phyloP scores from a whole-genome alignment of 805 yeast genomes.

The Nakazawaea ambrosiae region DNA sequence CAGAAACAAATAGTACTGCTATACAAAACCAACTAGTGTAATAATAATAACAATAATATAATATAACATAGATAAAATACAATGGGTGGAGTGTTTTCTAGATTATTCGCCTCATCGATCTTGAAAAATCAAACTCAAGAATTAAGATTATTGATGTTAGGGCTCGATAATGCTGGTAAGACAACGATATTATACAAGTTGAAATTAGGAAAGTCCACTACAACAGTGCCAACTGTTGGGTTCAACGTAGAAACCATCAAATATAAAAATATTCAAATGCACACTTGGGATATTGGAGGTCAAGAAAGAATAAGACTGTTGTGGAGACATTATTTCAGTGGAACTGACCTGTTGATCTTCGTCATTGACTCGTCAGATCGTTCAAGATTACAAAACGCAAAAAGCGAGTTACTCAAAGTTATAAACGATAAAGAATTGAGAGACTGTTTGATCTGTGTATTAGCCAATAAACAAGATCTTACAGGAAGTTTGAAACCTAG shows the following conservation, averaged over 20 bases:
- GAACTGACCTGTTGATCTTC: conserved; percentile 85
- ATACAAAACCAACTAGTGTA: too few species aligned
- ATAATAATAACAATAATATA: not conserved
- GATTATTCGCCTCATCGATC: conserved; percentile 1
- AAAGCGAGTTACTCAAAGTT: conserved; percentile 68
- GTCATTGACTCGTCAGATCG: conserved; percentile 81
- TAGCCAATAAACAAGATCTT: conserved; percentile 86
- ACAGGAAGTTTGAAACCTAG: conserved; percentile 67
- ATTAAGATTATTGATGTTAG: conserved; percentile 73
- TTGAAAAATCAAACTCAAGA: conserved; percentile 11
- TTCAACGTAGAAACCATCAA: conserved; percentile 87
- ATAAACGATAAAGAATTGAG: conserved; percentile 79
- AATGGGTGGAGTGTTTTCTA: conserved; percentile 10
- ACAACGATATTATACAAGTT: conserved; percentile 81
- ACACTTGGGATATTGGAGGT: conserved; percentile 96
- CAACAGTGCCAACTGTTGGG: conserved; percentile 90
- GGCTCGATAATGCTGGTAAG: conserved; percentile 90
- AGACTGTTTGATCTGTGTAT: conserved; percentile 69
- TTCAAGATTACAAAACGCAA: conserved; percentile 69
- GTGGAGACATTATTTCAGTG: conserved; percentile 94
- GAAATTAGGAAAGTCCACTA: conserved; percentile 65
- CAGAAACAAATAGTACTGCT: too few species aligned
- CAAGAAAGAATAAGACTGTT: conserved; percentile 86
- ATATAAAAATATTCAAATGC: conserved; percentile 74
- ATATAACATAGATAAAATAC: not conserved